Base-by-base conservation (phyloP, 2,329 filamentous ascomycete genomes). In the Beauveria bassiana region DNA sequence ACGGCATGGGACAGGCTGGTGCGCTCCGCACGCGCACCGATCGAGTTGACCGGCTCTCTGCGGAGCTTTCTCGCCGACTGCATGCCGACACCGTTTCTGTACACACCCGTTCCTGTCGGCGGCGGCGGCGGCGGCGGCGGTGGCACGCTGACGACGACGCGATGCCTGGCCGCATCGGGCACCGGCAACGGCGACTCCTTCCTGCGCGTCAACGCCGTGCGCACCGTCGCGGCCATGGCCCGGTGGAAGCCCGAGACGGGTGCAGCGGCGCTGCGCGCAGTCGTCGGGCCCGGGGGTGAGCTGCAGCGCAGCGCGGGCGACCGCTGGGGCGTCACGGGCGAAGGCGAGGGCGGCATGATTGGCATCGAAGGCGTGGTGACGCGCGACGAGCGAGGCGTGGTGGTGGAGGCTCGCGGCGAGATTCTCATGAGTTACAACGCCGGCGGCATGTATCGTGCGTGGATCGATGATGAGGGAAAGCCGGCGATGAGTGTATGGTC, bases 101-200 rank as follows among this genome's bases (percentile, higher is more conserved):
- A 79, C 66, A 66, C 66, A 2, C 78, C 77, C 3, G 28, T 70
- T 8, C 18, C 7, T 18, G n/a, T 28, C 38, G 26, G 34, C 51
- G 51, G 28, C 49, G 47, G 28, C 8, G 59, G 42, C 20, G 14
- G n/a, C 26, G 47, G 12, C 54, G 61, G n/a, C n/a, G n/a, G n/a
- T n/a, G n/a, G 58, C 5, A 38, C 42, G 31, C 71, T 65, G 3
- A 66, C 72, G n/a, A 76, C 73, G 6, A 78, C 73, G 0, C 84
- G 70, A 5, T 78, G 79, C 0, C 69, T 82, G 7, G 90, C 81
- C 0, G 77, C 91, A 10, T 93, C 89, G 0, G 89, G 90, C 0
- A 93, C 91, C 0, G 93, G 92, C 0, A 96, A 96, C 67, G 92
- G 93, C 0, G 92, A 96, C 73, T 91, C 89, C 0, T 96, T 96